These are phyloP conservation scores for Salix dunnii DNA, from an alignment of 345 rosid species.

Conservation along the genomic window DNA sequence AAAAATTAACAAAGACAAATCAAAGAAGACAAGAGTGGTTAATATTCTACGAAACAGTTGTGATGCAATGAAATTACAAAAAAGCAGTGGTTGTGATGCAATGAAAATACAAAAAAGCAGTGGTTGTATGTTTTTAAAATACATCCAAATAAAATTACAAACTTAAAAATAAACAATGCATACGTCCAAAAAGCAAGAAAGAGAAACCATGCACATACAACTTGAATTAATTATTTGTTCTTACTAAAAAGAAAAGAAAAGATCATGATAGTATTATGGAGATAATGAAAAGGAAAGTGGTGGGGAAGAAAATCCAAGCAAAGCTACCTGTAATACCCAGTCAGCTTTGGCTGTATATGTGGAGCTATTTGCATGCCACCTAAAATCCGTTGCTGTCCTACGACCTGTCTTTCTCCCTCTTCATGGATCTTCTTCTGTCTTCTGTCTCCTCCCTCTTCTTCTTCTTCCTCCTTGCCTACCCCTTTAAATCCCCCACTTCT, in stretches of 20 bases:
- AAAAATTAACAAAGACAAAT: too few species aligned
- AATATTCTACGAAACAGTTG: neutral
- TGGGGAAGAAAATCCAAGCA: slow-evolving; percentile 22
- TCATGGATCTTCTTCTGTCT: slow-evolving; percentile 20
- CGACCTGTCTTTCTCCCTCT: neutral
- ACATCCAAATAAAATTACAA: too few species aligned
- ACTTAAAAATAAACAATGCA: too few species aligned
- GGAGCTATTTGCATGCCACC: slow-evolving; percentile 20
- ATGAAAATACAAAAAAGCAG: too few species aligned
- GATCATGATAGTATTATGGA: too few species aligned
- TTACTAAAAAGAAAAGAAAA: too few species aligned
- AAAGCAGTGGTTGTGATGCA: too few species aligned
- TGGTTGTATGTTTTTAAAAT: too few species aligned
- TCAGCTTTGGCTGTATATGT: slow-evolving; percentile 32
- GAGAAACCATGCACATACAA: neutral
- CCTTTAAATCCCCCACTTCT: neutral
- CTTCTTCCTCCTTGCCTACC: neutral
- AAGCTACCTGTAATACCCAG: slow-evolving; percentile 32
- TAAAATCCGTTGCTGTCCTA: slow-evolving; percentile 11
- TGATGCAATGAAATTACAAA: neutral
- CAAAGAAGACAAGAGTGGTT: neutral
- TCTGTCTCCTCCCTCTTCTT: neutral
- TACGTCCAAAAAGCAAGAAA: neutral
- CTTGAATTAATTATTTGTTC: neutral
- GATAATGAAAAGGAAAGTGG: neutral